phyloP scores from a whole-genome alignment of 805 yeast species.

The Saccharomycopsis oosterbeekiorum region DNA sequence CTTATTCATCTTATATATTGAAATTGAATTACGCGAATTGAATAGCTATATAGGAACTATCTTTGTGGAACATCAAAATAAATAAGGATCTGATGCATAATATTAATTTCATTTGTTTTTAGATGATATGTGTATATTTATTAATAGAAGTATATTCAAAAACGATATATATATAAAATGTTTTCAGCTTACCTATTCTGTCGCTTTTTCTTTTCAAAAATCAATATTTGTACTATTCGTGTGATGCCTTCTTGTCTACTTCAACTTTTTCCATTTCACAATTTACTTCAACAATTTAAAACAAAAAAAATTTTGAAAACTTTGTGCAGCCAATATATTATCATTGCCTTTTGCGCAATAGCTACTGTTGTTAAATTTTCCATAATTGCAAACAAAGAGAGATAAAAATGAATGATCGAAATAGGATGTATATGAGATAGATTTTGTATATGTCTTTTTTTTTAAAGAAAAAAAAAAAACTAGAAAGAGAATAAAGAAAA shows the following conservation, averaged over 20 bases:
- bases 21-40: no score
- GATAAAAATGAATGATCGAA: neutral
- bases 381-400: neutral
- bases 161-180: slow-evolving; percentile 1
- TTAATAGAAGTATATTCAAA: neutral
- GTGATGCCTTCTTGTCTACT: no score
- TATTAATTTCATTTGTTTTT: neutral
- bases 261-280: no score
- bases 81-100: neutral
- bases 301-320: no score
- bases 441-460: neutral
- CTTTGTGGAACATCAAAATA: no score
- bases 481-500: neutral
- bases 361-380: neutral
- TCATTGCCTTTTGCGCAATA: neutral
- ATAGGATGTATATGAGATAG: neutral
- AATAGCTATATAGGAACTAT: no score
- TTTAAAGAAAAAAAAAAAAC: neutral
- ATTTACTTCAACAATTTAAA: no score
- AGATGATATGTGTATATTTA: neutral
- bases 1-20: no score
- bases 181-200: neutral
- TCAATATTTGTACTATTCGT: neutral
- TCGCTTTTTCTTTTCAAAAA: no score
- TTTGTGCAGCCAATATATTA: neutral